Conservation (phyloP, 176 grass and related monocot species). For the Zoysia japonica region DNA sequence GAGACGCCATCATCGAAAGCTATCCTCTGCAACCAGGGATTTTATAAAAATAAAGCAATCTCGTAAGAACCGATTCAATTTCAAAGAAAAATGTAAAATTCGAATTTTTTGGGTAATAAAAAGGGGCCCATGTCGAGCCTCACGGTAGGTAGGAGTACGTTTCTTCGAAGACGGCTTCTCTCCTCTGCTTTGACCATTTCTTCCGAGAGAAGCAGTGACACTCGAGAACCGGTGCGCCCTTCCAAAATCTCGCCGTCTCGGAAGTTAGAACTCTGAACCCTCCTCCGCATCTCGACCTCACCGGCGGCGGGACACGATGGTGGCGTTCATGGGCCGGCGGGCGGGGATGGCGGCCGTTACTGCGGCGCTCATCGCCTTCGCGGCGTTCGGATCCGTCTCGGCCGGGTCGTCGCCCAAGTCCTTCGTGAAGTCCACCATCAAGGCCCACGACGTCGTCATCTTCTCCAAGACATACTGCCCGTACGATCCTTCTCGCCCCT, state of each 20-base stretch:
- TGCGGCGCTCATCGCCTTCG: constrained; percentile 40
- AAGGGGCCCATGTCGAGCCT: too few relatives aligned
- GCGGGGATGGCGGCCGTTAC: constrained; percentile 27
- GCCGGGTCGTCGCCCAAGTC: constrained; percentile 39
- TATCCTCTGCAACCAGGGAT: constrained; percentile 41
- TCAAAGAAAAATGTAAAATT: too few relatives aligned
- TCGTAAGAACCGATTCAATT: too few relatives aligned
- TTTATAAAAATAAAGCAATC: too few relatives aligned
- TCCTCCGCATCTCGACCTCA: constrained; percentile 3
- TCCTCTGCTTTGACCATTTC: too few relatives aligned
- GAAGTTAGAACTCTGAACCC: background rate
- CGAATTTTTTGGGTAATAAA: too few relatives aligned
- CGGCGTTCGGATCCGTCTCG: constrained; percentile 49
- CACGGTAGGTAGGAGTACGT: too few relatives aligned
- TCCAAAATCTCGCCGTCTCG: background rate
- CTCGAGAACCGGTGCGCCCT: background rate
- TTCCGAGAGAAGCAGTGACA: background rate
- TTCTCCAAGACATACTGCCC: constrained; percentile 86
- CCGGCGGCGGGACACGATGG: constrained; percentile 49
- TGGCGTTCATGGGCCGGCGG: constrained; percentile 32
- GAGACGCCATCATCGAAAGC: constrained; percentile 54
- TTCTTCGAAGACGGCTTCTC: too few relatives aligned
- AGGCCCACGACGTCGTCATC: constrained; percentile 68
- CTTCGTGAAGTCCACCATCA: constrained; percentile 68
- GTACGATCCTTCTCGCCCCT: constrained; percentile 26